Conservation (phyloP, 495 filamentous ascomycete genomes). For the Talaromyces stipitatus region DNA sequence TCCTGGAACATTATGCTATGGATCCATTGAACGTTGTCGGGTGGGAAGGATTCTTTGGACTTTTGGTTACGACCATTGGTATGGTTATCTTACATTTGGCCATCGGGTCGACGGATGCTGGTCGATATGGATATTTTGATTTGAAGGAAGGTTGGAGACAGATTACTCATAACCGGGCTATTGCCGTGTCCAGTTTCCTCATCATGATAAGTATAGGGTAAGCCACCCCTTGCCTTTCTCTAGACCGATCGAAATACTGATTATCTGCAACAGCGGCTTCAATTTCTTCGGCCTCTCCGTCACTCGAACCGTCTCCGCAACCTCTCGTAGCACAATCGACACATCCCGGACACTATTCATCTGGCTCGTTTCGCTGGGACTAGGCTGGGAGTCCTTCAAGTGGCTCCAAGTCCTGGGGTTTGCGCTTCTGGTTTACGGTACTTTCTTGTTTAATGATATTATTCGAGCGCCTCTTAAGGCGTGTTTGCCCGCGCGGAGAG, state of each 20-base stretch:
- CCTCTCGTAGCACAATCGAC: conserved; percentile 89
- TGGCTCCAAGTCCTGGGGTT: conserved; percentile 93
- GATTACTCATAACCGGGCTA: conserved; percentile 57
- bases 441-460: conserved; percentile 93
- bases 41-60: conserved; percentile 93
- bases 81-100: conserved; percentile 74
- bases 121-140: conserved; percentile 81
- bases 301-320: conserved; percentile 80
- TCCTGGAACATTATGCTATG: conserved; percentile 81
- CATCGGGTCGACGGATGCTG: conserved; percentile 66
- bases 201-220: conserved; percentile 98
- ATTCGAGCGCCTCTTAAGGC: conserved; percentile 66
- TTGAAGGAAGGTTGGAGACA: conserved; percentile 74
- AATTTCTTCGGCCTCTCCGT: conserved; percentile 97
- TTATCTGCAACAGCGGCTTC: conserved; percentile 59
- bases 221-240: conserved; percentile 13
- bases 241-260: not conserved
- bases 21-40: conserved; percentile 88
- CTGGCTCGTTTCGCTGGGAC: conserved; percentile 87
- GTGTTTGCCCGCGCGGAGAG: conserved; percentile 37
- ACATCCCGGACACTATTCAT: conserved; percentile 97
- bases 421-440: conserved; percentile 85
- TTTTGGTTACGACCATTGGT: conserved; percentile 67
- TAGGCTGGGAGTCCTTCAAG: conserved; percentile 98
- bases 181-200: conserved; percentile 66